These are phyloP conservation scores for Sesbania bispinosa DNA, from an alignment of 306 rosid genomes.

Conservation along the genomic window DNA sequence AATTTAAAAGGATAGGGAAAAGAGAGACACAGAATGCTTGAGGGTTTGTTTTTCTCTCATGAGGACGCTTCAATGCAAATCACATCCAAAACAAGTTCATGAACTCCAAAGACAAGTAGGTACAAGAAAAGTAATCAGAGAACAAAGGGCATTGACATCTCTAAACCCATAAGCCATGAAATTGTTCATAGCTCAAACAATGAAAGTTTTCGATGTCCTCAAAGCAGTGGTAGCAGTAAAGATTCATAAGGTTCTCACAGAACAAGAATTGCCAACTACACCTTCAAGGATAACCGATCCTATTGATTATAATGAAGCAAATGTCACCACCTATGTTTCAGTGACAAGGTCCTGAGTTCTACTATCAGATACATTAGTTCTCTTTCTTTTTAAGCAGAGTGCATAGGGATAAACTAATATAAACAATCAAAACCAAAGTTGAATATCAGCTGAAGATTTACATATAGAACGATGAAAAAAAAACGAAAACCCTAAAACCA, in stretches of 20 bases:
- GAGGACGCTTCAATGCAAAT: slow-evolving; percentile 45
- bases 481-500: too few relatives aligned
- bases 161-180: slow-evolving; percentile 27
- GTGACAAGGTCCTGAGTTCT: too few relatives aligned
- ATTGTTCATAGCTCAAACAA: slow-evolving; percentile 14
- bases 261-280: slow-evolving; percentile 10
- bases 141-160: slow-evolving; percentile 14
- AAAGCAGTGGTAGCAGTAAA: slow-evolving; percentile 1
- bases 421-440: too few relatives aligned
- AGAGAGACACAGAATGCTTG: slow-evolving; percentile 33
- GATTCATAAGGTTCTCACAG: slow-evolving; percentile 3
- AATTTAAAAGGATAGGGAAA: slow-evolving; percentile 7
- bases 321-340: too few relatives aligned
- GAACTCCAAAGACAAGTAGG: slow-evolving; percentile 35
- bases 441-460: too few relatives aligned
- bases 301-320: slow-evolving; percentile 22
- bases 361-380: too few relatives aligned
- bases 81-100: slow-evolving; percentile 40
- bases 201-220: not conserved
- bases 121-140: slow-evolving; percentile 5
- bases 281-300: not conserved
- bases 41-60: slow-evolving; percentile 37
- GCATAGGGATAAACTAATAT: too few relatives aligned
- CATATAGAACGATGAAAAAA: too few relatives aligned
- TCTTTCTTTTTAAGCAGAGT: too few relatives aligned